Evolutionary conservation across 768 basidiomycete genomes (phyloP).

Genomic region (Cystobasidium tubakii): DNA sequence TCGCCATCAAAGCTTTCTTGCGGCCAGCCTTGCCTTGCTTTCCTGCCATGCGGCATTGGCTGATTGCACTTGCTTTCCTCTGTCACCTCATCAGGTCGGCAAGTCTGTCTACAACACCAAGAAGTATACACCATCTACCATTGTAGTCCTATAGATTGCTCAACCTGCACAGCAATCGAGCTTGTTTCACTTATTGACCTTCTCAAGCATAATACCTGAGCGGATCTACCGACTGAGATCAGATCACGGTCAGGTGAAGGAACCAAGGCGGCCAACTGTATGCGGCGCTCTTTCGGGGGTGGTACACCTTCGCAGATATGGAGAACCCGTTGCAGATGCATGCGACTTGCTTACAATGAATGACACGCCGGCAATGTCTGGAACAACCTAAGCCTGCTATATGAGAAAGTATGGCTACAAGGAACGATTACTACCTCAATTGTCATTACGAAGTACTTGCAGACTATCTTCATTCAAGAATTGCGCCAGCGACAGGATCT

Average conservation of each 20-base stretch:
- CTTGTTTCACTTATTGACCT: not conserved
- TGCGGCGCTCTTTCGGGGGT: too few species aligned
- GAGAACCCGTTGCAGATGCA: too few species aligned
- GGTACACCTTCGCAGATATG: too few species aligned
- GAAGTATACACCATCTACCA: constrained; percentile 61
- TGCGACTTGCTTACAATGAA: too few species aligned
- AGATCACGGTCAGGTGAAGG: too few species aligned
- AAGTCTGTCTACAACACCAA: constrained; percentile 79
- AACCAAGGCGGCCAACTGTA: too few species aligned
- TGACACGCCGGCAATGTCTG: too few species aligned
- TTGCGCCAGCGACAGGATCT: constrained; percentile 17
- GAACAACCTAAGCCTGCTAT: too few species aligned
- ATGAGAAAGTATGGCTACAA: not conserved
- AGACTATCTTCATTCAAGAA: constrained; percentile 15
- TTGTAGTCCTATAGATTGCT: constrained; percentile 58
- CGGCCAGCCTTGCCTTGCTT: constrained; percentile 31
- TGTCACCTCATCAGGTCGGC: constrained; percentile 52
- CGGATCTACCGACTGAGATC: too few species aligned
- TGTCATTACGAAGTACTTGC: not conserved
- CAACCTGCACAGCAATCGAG: not conserved
- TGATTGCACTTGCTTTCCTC: not conserved
- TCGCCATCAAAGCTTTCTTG: too few species aligned
- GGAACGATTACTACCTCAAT: not conserved
- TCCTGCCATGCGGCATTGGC: constrained; percentile 44
- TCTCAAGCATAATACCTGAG: too few species aligned